Conservation (phyloP, 2,329 filamentous ascomycete genomes). For the Talaromyces rugulosus region DNA sequence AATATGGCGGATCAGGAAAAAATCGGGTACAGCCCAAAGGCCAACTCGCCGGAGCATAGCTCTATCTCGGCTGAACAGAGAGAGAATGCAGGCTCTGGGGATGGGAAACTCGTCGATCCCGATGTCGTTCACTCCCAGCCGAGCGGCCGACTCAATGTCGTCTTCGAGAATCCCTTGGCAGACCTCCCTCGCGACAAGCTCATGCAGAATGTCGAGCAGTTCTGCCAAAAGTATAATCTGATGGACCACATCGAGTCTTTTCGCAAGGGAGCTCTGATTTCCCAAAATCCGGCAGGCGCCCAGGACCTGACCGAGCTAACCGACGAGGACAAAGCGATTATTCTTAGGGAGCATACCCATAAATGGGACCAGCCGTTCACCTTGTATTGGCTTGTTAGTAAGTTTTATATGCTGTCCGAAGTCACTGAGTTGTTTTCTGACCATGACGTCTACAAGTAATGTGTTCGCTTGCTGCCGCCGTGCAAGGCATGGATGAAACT, state of each 20-base stretch:
- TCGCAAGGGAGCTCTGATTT: constrained; percentile 49
- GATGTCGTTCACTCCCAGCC: constrained; percentile 23
- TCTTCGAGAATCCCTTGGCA: constrained; percentile 53
- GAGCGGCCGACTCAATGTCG: constrained; percentile 26
- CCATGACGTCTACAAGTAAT: constrained; percentile 28
- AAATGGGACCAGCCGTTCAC: constrained; percentile 49
- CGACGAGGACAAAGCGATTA: constrained; percentile 39
- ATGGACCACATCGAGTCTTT: constrained; percentile 47
- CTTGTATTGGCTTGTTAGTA: constrained; percentile 45
- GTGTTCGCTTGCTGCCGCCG: constrained; percentile 52
- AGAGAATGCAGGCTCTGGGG: constrained; percentile 13
- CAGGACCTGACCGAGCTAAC: constrained; percentile 46
- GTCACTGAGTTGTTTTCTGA: neutral
- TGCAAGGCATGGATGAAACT: constrained; percentile 52
- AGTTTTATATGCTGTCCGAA: constrained; percentile 9
- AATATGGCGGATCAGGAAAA: constrained; percentile 11
- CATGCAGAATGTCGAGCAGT: constrained; percentile 51
- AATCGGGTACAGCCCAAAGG: constrained; percentile 1
- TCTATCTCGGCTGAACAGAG: constrained; percentile 6
- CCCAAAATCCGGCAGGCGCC: constrained; percentile 48
- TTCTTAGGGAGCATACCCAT: constrained; percentile 45
- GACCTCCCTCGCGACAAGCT: constrained; percentile 51
- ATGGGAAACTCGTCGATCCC: constrained; percentile 12
- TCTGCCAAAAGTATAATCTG: constrained; percentile 48
- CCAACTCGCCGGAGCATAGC: constrained; percentile 5